A percentile compares a stretch with the other conserved stretches of the same genome.
These are phyloP conservation scores for Malassezia furfur DNA, from an alignment of 1,284 basidiomycete genomes.

Conservation along the genomic window DNA sequence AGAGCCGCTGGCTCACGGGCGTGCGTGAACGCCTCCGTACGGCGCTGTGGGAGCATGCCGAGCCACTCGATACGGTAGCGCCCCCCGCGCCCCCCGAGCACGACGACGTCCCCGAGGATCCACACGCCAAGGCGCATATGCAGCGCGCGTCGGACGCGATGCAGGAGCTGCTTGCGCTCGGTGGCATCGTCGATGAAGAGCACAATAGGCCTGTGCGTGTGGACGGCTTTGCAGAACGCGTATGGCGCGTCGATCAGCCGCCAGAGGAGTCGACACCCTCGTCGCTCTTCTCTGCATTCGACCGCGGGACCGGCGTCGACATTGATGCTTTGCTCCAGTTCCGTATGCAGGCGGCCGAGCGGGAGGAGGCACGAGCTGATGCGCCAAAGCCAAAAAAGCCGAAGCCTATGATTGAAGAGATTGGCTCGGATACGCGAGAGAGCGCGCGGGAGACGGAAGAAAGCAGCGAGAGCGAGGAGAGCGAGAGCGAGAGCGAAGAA, in stretches of 20 bases:
- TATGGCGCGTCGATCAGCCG: conserved; percentile 11
- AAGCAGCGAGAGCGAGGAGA: not conserved
- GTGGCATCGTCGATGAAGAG: conserved; percentile 10
- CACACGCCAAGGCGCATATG: conserved; percentile 3
- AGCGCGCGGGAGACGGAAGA: not conserved
- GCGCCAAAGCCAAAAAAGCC: not conserved
- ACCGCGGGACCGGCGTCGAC: conserved; percentile 4
- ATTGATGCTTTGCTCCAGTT: conserved; percentile 11
- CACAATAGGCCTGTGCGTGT: not conserved
- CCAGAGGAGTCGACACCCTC: not conserved
- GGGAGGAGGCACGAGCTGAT: not conserved
- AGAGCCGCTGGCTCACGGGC: conserved; percentile 2
- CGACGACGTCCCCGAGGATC: conserved; percentile 3
- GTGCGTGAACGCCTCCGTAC: conserved; percentile 9
- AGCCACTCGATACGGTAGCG: not conserved
- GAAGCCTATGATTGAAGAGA: not conserved
- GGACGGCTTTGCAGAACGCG: conserved; percentile 14
- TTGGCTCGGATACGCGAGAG: not conserved
- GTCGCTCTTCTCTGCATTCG: conserved; percentile 9
- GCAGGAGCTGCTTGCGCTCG: conserved; percentile 9
- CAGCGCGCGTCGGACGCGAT: conserved; percentile 6
- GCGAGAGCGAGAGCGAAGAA: too few species aligned
- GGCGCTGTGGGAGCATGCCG: not conserved
- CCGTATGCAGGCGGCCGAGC: not conserved
- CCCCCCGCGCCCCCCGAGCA: conserved; percentile 2